Evolutionary conservation across 331 rosid species (phyloP).

Genomic region (Malus hybrid): DNA sequence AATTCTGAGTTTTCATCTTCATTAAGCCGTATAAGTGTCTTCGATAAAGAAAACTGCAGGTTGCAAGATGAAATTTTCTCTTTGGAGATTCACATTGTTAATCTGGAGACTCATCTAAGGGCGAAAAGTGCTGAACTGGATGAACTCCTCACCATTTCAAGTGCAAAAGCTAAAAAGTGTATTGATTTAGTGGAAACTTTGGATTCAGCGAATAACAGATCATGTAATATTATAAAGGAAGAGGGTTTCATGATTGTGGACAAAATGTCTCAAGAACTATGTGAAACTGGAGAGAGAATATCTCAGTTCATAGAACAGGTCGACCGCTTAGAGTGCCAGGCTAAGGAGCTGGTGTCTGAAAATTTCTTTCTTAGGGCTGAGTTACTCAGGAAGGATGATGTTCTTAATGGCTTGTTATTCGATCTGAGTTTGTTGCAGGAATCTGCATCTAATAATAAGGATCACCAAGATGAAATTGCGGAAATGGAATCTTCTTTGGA

Average conservation of each 20-base stretch:
- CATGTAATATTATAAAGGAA: conserved; percentile 17
- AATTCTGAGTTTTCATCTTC: conserved; percentile 23
- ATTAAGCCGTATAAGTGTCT: conserved; percentile 13
- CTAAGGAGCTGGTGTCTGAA: conserved; percentile 18
- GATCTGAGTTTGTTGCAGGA: conserved; percentile 96
- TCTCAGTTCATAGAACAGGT: conserved; percentile 31
- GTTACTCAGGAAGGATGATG: conserved; percentile 70
- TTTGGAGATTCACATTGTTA: conserved; percentile 16
- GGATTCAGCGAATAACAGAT: conserved; percentile 18
- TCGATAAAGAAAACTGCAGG: conserved; percentile 25
- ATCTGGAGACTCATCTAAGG: conserved; percentile 28
- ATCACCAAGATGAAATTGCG: conserved; percentile 68
- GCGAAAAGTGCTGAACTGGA: conserved; percentile 24
- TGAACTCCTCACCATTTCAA: conserved; percentile 21
- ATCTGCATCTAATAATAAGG: conserved; percentile 77
- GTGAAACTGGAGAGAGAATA: conserved; percentile 27
- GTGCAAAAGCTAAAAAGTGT: conserved; percentile 20
- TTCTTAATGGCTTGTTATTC: conserved; percentile 71
- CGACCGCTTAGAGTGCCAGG: conserved; percentile 33
- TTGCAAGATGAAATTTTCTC: conserved; percentile 26
- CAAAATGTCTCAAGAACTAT: conserved; percentile 25
- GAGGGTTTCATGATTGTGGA: conserved; percentile 17
- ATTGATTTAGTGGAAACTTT: conserved; percentile 23
- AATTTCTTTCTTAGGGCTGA: conserved; percentile 48
- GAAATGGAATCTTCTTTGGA: conserved; percentile 47